These are phyloP conservation scores for Cyclocybe aegerita DNA, from an alignment of 768 basidiomycete genomes.

Conservation along the genomic window DNA sequence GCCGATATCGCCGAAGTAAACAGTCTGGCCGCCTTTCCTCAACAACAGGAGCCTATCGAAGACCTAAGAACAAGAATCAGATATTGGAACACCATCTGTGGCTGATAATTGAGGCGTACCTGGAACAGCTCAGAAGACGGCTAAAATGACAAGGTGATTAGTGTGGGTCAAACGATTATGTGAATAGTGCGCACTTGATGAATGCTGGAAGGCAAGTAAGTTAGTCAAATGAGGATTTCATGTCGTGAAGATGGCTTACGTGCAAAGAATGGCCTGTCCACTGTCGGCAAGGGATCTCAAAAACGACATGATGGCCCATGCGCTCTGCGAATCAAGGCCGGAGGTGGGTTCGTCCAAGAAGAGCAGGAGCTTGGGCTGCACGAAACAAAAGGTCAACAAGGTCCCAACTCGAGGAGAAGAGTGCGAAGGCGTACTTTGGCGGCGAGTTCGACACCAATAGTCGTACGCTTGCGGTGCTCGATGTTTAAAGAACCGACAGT, in stretches of 20 bases:
- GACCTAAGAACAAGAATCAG: conserved; percentile 23
- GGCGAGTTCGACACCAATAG: conserved; percentile 86
- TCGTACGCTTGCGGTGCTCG: conserved; percentile 79
- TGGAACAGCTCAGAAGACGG: conserved; percentile 87
- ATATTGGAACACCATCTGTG: not conserved
- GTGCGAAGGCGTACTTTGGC: conserved; percentile 57
- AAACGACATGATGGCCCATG: conserved; percentile 82
- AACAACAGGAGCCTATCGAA: conserved; percentile 81
- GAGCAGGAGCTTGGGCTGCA: conserved; percentile 73
- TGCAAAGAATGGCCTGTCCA: conserved; percentile 90
- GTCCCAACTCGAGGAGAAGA: not conserved
- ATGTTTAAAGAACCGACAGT: conserved; percentile 64
- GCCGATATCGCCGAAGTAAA: conserved; percentile 76
- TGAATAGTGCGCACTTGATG: conserved; percentile 27
- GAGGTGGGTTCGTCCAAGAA: conserved; percentile 93
- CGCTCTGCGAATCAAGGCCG: conserved; percentile 84
- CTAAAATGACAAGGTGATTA: conserved; percentile 23
- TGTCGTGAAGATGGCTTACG: conserved; percentile 37
- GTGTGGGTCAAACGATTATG: not conserved
- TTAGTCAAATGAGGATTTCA: conserved; percentile 10
- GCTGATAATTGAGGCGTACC: conserved; percentile 15
- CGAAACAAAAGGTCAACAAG: conserved; percentile 10
- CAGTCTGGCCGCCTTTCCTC: conserved; percentile 73
- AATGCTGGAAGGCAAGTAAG: conserved; percentile 29
- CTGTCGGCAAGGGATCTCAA: conserved; percentile 72